These are phyloP conservation scores for Solanum lycopersicoides DNA, from an alignment of 257 asterid species.

Conservation along the genomic window DNA sequence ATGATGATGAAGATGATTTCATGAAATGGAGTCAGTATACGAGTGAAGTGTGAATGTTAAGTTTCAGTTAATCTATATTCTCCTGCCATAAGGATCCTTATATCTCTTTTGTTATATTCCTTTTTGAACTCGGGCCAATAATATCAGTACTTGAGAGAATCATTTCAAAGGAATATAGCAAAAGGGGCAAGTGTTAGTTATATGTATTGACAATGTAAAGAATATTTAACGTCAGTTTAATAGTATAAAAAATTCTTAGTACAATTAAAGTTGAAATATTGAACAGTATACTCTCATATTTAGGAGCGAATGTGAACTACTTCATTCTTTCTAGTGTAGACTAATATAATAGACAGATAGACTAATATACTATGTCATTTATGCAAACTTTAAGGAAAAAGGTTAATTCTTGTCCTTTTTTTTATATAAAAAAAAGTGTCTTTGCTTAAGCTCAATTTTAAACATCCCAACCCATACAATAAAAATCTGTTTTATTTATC, in stretches of 20 bases:
- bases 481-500: neutral
- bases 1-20: slow-evolving; percentile 40
- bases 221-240: neutral
- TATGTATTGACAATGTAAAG: neutral
- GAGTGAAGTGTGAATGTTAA: slow-evolving; percentile 25
- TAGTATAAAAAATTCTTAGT: neutral
- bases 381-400: neutral
- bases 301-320: neutral
- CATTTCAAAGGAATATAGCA: neutral
- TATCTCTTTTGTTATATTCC: neutral
- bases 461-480: neutral
- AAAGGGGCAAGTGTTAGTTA: neutral
- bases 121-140: neutral
- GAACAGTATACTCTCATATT: neutral
- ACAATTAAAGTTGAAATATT: neutral
- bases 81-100: neutral
- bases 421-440: neutral
- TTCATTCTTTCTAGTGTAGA: neutral
- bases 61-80: neutral
- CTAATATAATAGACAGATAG: neutral
- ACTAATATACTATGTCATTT: neutral
- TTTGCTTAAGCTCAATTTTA: neutral
- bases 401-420: neutral
- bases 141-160: neutral
- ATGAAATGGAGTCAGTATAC: slow-evolving; percentile 35